Conservation (phyloP, 352 stramenopile genomes). For the Pythium rhizo-oryzae region DNA sequence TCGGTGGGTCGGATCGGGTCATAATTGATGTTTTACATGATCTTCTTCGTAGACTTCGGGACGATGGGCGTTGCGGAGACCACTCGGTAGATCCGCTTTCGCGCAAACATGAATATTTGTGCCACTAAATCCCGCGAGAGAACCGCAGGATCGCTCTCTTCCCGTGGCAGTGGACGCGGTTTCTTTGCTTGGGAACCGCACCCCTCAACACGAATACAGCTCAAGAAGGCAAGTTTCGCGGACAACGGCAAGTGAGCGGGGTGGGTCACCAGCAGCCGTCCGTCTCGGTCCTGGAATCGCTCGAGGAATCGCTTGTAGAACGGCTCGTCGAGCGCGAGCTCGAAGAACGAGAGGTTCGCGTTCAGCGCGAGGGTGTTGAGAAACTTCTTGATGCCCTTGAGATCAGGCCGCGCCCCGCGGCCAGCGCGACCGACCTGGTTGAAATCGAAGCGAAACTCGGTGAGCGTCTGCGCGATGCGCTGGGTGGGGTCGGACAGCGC, state of each 20-base stretch:
- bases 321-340: constrained; percentile 10
- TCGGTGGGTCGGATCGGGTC: too few relatives aligned
- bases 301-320: constrained; percentile 5
- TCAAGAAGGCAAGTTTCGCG: constrained; percentile 15
- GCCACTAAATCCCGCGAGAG: neutral
- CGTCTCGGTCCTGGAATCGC: constrained; percentile 7
- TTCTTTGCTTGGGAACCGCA: neutral
- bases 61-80: neutral
- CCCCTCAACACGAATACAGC: neutral
- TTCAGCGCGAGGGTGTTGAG: constrained; percentile 14
- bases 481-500: constrained; percentile 6
- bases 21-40: neutral
- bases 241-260: neutral
- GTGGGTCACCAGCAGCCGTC: neutral
- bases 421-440: constrained; percentile 4
- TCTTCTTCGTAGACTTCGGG: neutral
- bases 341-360: constrained; percentile 17
- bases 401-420: constrained; percentile 1
- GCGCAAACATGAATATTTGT: neutral
- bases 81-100: neutral
- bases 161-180: neutral
- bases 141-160: neutral
- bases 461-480: constrained; percentile 7
- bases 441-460: constrained; percentile 21
- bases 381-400: constrained; percentile 12